Percentiles rank a stretch among this genome's conserved stretches.
phyloP scores from a whole-genome alignment of 2,329 filamentous ascomycete species.

The Talaromyces sp. region DNA sequence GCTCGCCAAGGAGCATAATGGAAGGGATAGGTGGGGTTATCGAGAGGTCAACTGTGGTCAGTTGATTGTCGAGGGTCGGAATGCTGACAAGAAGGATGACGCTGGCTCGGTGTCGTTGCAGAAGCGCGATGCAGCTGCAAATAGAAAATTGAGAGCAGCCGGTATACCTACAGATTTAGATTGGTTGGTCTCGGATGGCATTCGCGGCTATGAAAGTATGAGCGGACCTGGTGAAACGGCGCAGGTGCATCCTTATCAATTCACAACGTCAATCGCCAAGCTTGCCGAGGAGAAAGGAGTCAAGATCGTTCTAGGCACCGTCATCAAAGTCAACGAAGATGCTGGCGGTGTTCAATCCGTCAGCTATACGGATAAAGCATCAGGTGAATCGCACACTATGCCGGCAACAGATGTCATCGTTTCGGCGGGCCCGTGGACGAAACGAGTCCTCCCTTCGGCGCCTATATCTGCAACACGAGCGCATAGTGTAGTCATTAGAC shows the following conservation, averaged over 20 bases:
- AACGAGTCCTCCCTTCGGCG: conserved; percentile 49
- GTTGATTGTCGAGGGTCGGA: conserved; percentile 51
- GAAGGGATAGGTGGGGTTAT: conserved; percentile 80
- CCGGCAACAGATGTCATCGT: conserved; percentile 58
- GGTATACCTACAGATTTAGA: conserved; percentile 73
- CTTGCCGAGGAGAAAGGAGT: conserved; percentile 68
- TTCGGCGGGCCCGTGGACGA: conserved; percentile 61
- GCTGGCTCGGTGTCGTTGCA: conserved; percentile 49
- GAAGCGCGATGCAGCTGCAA: conserved; percentile 53
- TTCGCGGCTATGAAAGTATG: conserved; percentile 77
- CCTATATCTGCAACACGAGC: conserved; percentile 60
- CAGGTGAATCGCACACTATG: conserved; percentile 48
- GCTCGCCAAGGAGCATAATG: conserved; percentile 77
- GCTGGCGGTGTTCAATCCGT: conserved; percentile 56
- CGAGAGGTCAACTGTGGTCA: conserved; percentile 71
- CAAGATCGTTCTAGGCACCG: conserved; percentile 64
- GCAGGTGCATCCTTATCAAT: conserved; percentile 88
- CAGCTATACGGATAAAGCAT: conserved; percentile 56
- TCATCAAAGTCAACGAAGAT: conserved; percentile 60
- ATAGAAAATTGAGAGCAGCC: conserved; percentile 52
- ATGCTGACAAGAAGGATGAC: conserved; percentile 34
- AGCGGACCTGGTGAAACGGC: conserved; percentile 75
- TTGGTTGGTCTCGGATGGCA: conserved; percentile 69
- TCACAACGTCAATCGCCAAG: conserved; percentile 78
- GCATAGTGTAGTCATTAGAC: conserved; percentile 60